Conservation (phyloP, 2,329 filamentous ascomycete genomes). For the Fonsecaea nubica region DNA sequence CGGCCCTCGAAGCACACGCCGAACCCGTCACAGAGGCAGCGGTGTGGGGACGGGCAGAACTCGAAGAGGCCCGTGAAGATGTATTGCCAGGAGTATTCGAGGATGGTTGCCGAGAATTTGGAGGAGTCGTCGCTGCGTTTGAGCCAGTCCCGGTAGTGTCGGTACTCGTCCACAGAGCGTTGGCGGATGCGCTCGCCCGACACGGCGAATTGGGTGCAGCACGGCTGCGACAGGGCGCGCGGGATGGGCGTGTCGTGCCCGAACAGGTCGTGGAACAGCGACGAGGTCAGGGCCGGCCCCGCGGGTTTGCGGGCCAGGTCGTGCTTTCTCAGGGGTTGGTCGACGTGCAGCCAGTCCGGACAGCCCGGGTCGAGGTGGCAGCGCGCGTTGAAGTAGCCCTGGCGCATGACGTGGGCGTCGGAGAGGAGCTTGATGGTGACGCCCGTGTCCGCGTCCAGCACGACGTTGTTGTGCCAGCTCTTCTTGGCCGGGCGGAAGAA, state of each 20-base stretch:
- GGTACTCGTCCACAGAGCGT: constrained; percentile 61
- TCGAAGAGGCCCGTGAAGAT: constrained; percentile 61
- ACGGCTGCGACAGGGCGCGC: constrained; percentile 63
- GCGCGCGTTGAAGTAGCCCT: constrained; percentile 67
- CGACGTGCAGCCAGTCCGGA: constrained; percentile 62
- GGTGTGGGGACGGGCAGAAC: constrained; percentile 57
- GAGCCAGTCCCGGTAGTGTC: constrained; percentile 67
- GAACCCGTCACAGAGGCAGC: constrained; percentile 70
- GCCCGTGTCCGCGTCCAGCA: constrained; percentile 58
- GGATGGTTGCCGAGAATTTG: constrained; percentile 59
- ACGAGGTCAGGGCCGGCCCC: constrained; percentile 52
- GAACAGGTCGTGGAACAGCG: constrained; percentile 54
- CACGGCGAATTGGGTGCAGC: constrained; percentile 70
- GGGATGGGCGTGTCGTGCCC: constrained; percentile 47
- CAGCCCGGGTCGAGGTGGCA: constrained; percentile 66
- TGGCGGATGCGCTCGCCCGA: constrained; percentile 64
- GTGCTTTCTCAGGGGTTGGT: constrained; percentile 47
- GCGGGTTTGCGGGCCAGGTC: constrained; percentile 54
- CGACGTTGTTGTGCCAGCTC: constrained; percentile 66
- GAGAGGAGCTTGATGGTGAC: constrained; percentile 60
- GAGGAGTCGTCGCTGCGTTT: constrained; percentile 64
- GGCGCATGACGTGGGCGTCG: constrained; percentile 57
- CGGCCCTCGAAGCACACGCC: constrained; percentile 65
- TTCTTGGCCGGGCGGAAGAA: constrained; percentile 65
- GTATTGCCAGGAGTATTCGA: constrained; percentile 70